Evolutionary conservation across 305 asterid species (phyloP).

Genomic region (Striga hermonthica): DNA sequence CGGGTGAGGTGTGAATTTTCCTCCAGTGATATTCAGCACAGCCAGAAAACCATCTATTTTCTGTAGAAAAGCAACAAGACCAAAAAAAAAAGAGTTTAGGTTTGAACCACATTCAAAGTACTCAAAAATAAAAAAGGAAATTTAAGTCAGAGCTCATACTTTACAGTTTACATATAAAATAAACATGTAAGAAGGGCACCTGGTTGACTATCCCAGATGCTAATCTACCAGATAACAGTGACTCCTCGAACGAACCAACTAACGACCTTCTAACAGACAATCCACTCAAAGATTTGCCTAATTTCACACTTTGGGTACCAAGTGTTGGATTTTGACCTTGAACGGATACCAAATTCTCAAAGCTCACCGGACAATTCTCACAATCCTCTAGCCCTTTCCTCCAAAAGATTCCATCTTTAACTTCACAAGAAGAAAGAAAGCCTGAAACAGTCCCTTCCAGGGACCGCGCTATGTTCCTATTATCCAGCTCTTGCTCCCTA

Average conservation of each 20-base stretch:
- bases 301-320: constrained; percentile 47
- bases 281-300: constrained; percentile 60
- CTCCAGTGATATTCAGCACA: constrained; percentile 74
- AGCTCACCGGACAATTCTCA: constrained; percentile 39
- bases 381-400: constrained; percentile 44
- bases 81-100: background rate
- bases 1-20: constrained; percentile 75
- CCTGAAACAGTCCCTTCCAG: constrained; percentile 59
- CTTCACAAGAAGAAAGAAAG: constrained; percentile 38
- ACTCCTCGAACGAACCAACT: constrained; percentile 95
- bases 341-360: constrained; percentile 38
- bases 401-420: constrained; percentile 30
- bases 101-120: background rate
- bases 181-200: constrained; percentile 31
- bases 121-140: background rate
- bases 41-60: constrained; percentile 89
- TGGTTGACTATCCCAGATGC: constrained; percentile 70
- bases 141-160: constrained; percentile 10
- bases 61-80: too few species aligned
- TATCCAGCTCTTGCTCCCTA: constrained; percentile 42
- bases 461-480: constrained; percentile 54
- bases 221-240: constrained; percentile 83
- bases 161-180: background rate
- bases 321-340: constrained; percentile 38
- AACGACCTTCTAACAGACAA: constrained; percentile 72